These are phyloP conservation scores for Lasiodiplodia citricola DNA, from an alignment of 2,329 filamentous ascomycete species.

Conservation along the genomic window DNA sequence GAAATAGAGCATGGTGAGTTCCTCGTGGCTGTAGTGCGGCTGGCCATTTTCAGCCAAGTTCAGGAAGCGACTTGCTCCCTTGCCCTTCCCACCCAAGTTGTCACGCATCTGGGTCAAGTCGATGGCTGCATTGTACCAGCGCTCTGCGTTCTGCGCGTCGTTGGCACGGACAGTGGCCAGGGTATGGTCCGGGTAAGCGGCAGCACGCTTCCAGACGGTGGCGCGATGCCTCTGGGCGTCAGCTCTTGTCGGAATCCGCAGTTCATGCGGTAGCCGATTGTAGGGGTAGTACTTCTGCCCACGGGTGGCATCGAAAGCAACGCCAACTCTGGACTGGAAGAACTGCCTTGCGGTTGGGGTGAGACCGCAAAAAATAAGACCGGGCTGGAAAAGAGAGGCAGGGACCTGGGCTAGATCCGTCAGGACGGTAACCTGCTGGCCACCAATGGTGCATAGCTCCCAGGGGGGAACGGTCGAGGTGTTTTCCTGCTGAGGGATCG, in stretches of 20 bases:
- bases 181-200: neutral
- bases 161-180: neutral
- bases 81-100: neutral
- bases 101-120: neutral
- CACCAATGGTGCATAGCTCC: too few species aligned
- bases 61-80: neutral
- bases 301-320: neutral
- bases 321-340: too few species aligned
- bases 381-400: too few species aligned
- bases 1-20: neutral
- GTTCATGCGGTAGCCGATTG: accelerated
- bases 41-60: neutral
- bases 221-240: neutral
- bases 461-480: too few species aligned
- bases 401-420: too few species aligned
- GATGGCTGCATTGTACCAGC: neutral
- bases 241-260: accelerated
- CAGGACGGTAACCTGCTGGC: too few species aligned
- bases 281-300: neutral
- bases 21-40: neutral
- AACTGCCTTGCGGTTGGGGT: too few species aligned
- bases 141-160: neutral
- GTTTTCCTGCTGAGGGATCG: too few species aligned
- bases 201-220: neutral
- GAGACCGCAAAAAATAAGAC: too few species aligned